Percentiles rank a stretch among this genome's conserved stretches.
phyloP scores from a whole-genome alignment of 169 alveolate species.

The Haemoproteus tartakovskyi region DNA sequence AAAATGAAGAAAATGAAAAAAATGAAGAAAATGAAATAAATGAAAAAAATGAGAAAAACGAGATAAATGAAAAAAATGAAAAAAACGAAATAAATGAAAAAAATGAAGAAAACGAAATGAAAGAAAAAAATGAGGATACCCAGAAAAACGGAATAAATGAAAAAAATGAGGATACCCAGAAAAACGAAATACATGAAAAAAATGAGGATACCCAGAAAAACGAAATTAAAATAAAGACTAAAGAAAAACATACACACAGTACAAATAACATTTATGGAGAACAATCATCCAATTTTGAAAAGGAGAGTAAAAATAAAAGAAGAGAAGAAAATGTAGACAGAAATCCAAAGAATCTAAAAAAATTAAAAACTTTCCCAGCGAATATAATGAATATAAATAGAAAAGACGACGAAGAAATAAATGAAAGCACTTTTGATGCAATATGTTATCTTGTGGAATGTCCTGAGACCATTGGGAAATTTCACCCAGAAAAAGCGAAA shows the following conservation, averaged over 20 bases:
- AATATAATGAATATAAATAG: too few relatives aligned
- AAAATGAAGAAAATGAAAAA: neutral
- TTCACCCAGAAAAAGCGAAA: conserved; percentile 78
- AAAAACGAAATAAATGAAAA: neutral
- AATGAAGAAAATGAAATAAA: neutral
- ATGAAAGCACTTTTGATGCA: neutral
- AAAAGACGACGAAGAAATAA: neutral
- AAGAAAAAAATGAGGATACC: neutral
- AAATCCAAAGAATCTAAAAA: too few relatives aligned
- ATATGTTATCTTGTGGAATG: conserved; percentile 67
- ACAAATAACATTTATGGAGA: neutral
- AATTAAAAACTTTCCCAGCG: too few relatives aligned
- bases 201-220: neutral
- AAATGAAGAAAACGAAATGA: neutral
- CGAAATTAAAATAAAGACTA: neutral
- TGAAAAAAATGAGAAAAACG: too few relatives aligned
- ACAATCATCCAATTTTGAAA: too few relatives aligned
- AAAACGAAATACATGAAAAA: conserved; percentile 1
- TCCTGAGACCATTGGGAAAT: conserved; percentile 74
- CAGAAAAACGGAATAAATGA: neutral
- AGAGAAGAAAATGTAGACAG: too few relatives aligned
- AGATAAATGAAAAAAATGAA: neutral
- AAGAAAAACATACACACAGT: neutral
- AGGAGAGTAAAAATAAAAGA: too few relatives aligned
- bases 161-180: neutral